phyloP scores from a whole-genome alignment of 345 rosid species.

The Lepidium sativum region DNA sequence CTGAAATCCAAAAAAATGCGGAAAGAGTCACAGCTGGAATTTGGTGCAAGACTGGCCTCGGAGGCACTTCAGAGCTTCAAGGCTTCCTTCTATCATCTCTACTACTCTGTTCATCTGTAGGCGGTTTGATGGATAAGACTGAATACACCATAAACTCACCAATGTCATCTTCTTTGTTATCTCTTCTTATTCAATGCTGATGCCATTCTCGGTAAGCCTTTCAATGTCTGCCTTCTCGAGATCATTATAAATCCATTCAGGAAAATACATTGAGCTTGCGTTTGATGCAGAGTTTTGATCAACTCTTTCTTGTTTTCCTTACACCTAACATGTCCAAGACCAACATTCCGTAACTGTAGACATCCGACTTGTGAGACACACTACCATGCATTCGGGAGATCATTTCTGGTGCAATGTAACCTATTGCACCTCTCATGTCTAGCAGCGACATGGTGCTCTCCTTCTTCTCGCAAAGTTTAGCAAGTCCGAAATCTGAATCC shows the following conservation, averaged over 20 bases:
- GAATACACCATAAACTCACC: slow-evolving; percentile 30
- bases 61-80: slow-evolving; percentile 4
- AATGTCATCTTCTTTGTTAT: slow-evolving; percentile 8
- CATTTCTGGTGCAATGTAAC: slow-evolving; percentile 46
- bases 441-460: slow-evolving; percentile 24
- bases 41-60: not conserved
- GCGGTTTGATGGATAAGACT: slow-evolving; percentile 18
- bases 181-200: not conserved
- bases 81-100: slow-evolving; percentile 22
- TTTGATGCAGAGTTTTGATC: not conserved
- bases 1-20: not conserved
- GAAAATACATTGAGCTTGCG: slow-evolving; percentile 25
- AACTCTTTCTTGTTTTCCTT: not conserved
- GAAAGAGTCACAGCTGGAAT: not conserved
- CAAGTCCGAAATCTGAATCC: slow-evolving; percentile 40
- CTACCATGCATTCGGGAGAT: slow-evolving; percentile 15
- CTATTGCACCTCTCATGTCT: slow-evolving; percentile 28
- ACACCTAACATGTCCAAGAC: slow-evolving; percentile 31
- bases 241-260: slow-evolving; percentile 6
- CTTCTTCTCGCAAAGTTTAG: slow-evolving; percentile 23
- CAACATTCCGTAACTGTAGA: slow-evolving; percentile 43
- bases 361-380: slow-evolving; percentile 32
- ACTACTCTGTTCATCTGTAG: slow-evolving; percentile 11
- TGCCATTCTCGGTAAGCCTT: not conserved
- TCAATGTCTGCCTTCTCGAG: slow-evolving; percentile 6